Conservation (phyloP, 2,329 filamentous ascomycete species). For the Penicillium sp. region DNA sequence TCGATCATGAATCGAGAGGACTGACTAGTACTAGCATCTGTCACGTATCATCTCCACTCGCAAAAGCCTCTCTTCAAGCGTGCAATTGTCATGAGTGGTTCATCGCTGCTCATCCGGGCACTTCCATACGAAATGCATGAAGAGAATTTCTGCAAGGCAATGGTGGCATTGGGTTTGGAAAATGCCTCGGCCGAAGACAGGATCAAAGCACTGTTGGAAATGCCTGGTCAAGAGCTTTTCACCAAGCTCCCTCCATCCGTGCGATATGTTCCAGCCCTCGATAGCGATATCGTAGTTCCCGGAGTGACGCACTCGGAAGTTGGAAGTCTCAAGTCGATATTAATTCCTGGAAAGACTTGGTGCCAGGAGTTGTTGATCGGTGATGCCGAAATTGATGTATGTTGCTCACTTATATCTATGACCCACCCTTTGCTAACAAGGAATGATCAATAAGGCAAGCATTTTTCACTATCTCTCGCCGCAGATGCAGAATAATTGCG, state of each 20-base stretch:
- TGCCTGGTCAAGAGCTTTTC: constrained; percentile 49
- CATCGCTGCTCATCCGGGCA: constrained; percentile 48
- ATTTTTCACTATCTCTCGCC: constrained; percentile 37
- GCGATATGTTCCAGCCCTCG: constrained; percentile 45
- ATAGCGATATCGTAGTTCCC: constrained; percentile 48
- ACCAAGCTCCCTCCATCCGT: constrained; percentile 44
- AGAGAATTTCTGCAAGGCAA: constrained; percentile 45
- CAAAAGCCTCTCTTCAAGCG: constrained; percentile 47
- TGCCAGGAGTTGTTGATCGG: constrained; percentile 54
- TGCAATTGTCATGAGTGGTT: constrained; percentile 50
- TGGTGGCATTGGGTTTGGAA: constrained; percentile 46
- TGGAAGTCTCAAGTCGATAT: constrained; percentile 27
- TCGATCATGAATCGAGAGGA: background rate
- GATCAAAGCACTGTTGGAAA: constrained; percentile 46
- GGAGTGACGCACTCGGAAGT: constrained; percentile 29
- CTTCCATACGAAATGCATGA: constrained; percentile 47
- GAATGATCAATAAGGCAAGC: constrained; percentile 26
- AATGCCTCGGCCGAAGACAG: constrained; percentile 45
- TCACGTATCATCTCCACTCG: constrained; percentile 41
- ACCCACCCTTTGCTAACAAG: background rate
- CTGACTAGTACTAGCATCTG: constrained; percentile 32
- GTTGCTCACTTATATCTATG: background rate
- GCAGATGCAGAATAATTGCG: constrained; percentile 27
- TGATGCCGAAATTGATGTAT: constrained; percentile 53
- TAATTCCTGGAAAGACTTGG: constrained; percentile 51